Evolutionary conservation across 768 basidiomycete genomes (phyloP), one percentile per base, ranked within the genome.

Genomic region (Leccinum truebloodii): DNA sequence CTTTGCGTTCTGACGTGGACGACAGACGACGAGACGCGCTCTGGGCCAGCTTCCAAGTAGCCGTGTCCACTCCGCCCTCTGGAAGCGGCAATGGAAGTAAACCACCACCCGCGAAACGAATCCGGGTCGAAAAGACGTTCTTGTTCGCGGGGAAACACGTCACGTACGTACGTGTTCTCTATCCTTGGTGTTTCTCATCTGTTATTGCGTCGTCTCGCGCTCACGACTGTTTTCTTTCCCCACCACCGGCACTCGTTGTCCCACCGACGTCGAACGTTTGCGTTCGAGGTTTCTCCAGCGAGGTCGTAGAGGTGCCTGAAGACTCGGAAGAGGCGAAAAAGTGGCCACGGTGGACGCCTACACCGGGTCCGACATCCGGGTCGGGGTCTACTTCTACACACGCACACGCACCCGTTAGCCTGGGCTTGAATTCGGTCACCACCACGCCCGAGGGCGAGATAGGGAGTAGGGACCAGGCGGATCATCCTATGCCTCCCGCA

Each of bases 81-180:
- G 54, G 37, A 39, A 39, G 37, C 18, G 39, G n/a, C 2, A 8
- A 28, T 1, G 51, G 4, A 30, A 32, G 1, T 4, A 0, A 0
- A 6, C 59, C 65, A 2, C 61, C 64, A 2, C 61, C 64, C 14
- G 54, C 71, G n/a, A 81, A 77, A 56, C 77, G 79, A 65, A 80
- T 94, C 37, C 89, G 86, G 73, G 77, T 95, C 52, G 82, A 86
- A 71, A 89, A 86, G 69, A 81, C 78, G 37, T 89, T 86, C 71
- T 71, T 83, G 35, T 95, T 89, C 67, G 92, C 91, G 1, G 93
- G 92, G 24, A 86, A 94, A 61, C 83, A 87, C 34, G 78, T 88
- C 51, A 75, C 80, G 93, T 94, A 72, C 67, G 88, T 80, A 72
- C 67, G 88, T 80, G 34, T 34, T 5, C 24, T 3, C 12, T 13